Conservation (phyloP, 495 filamentous ascomycete genomes). For the Parathielavia hyrcaniae region DNA sequence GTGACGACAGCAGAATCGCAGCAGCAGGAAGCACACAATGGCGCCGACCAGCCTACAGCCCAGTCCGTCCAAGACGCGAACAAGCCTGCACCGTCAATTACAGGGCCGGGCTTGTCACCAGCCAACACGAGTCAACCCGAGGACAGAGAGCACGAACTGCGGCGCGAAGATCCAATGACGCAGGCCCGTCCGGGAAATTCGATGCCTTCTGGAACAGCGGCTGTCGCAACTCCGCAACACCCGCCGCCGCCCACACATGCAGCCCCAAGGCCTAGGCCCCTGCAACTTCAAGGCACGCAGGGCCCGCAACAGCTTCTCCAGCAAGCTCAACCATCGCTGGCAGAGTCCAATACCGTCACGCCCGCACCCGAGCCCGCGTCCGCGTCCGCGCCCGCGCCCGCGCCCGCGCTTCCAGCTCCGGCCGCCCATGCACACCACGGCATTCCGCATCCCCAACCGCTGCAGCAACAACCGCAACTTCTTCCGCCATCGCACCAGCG, state of each 20-base stretch:
- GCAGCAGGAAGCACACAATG: conserved; percentile 2
- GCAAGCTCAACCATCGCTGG: not conserved
- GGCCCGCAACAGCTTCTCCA: not conserved
- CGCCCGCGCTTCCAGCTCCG: not conserved
- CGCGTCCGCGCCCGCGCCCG: not conserved
- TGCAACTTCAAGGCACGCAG: conserved; percentile 6
- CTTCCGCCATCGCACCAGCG: conserved; percentile 4
- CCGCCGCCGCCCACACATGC: not conserved
- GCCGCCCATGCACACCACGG: conserved; percentile 1
- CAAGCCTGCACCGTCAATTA: conserved; percentile 5
- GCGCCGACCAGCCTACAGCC: not conserved
- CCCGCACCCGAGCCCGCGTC: not conserved
- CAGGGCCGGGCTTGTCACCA: not conserved
- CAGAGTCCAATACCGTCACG: not conserved
- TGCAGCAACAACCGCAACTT: conserved; percentile 14
- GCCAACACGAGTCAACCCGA: not conserved
- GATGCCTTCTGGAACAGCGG: not conserved
- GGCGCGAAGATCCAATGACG: conserved; percentile 24
- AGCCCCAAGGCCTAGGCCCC: conserved; percentile 7
- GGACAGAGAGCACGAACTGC: conserved; percentile 11
- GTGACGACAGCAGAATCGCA: conserved; percentile 10
- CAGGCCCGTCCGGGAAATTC: conserved; percentile 19
- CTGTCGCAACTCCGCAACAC: conserved; percentile 3
- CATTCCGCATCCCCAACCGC: not conserved
- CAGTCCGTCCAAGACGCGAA: conserved; percentile 11